Base-by-base conservation (phyloP, 2,329 filamentous ascomycete genomes). In the Colletotrichum lupini region DNA sequence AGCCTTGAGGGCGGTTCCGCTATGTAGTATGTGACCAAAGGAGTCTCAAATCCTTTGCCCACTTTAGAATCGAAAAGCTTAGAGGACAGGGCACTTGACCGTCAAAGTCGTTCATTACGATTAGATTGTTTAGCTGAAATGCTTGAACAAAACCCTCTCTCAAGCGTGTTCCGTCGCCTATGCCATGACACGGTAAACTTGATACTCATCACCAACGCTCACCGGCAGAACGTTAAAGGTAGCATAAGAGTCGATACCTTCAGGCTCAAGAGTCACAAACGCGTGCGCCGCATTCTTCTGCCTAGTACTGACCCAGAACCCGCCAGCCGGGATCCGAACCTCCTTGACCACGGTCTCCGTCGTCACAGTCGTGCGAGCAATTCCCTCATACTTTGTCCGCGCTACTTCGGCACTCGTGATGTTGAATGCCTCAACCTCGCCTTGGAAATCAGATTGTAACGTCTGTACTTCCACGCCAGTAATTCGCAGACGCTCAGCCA, bases 221-320 rank as follows among this genome's bases (percentile, higher is more conserved):
- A 80, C 68, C 2, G 80, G 79, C 1, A 82, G 71, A 12, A 82
- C 77, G 61, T 80, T 81, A 22, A 77, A 78, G 4, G 78, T 79
- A 1, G 77, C 80, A 37, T 80, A 82, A 1, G 80, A 82, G 66
- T 82, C 80, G 11, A 79, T 78, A 3, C 78, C 79, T 75, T 82
- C 80, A 0, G 80, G 80, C 76, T 82, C 80, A 14, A 82, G 67
- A 0, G 77, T 79, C 11, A 77, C 74, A 11, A 82, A 76, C 0
- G 80, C 79, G 1, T 80, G 64, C 0, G 72, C 80, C 0, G 80
- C 79, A 16, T 81, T 82, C 74, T 79, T 80, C 64, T 82, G 80
- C 24, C 77, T 76, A 2, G 80, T 81, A 74, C 79, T 81, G 0
- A 82, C 76, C 30, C 77, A 75, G 63, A 80, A 82, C 11, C 79